phyloP scores from a whole-genome alignment of 75 land plant genomes.

The Sequoia sempervirens region DNA sequence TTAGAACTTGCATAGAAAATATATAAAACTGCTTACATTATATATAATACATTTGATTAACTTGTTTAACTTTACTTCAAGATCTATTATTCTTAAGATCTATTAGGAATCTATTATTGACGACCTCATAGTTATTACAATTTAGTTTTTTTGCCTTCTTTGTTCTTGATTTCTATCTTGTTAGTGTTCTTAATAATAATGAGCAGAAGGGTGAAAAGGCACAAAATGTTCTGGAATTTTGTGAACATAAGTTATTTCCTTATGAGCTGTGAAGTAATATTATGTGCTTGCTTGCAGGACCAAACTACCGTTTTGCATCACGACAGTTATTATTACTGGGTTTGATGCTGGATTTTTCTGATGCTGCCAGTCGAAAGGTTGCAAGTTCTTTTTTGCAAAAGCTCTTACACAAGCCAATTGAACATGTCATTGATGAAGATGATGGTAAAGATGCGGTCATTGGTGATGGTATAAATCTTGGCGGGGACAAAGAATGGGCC shows the following conservation, averaged over 20 bases:
- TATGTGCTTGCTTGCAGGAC: slow-evolving; percentile 38
- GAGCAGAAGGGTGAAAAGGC: background rate
- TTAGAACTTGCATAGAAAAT: background rate
- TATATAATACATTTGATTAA: background rate
- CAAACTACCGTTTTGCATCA: slow-evolving; percentile 68
- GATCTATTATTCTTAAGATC: background rate
- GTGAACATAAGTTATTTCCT: background rate
- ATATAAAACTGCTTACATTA: background rate
- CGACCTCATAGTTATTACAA: background rate
- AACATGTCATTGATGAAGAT: slow-evolving; percentile 50
- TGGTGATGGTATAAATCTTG: slow-evolving; percentile 93
- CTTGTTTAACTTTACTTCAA: background rate
- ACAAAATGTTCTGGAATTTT: background rate
- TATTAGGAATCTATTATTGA: background rate
- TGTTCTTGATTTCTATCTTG: background rate
- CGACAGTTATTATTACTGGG: slow-evolving; percentile 83
- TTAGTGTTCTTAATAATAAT: background rate
- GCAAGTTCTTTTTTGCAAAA: slow-evolving; percentile 62
- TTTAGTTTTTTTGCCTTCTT: background rate
- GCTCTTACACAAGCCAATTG: slow-evolving; percentile 50
- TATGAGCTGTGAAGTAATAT: background rate
- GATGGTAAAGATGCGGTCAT: slow-evolving; percentile 52
- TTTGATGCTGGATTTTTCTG: slow-evolving; percentile 85
- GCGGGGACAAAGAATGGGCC: slow-evolving; percentile 87
- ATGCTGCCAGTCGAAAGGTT: slow-evolving; percentile 67